Conservation (phyloP, 192 early-diverging fungal species). For the Borealophlyctis nickersoniae region DNA sequence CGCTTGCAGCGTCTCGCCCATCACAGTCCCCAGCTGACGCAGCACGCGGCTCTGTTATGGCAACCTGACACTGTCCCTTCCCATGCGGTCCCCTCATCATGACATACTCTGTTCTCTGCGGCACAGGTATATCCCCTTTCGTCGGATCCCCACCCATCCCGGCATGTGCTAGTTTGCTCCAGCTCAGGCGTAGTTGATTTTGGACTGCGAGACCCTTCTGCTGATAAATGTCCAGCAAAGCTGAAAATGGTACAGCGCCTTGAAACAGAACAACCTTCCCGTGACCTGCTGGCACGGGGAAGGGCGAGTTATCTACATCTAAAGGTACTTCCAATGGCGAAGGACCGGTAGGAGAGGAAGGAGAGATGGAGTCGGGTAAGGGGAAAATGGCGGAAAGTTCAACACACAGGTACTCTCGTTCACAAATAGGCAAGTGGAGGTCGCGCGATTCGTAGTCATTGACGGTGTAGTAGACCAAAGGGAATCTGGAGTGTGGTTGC, state of each 20-base stretch:
- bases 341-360: constrained; percentile 8
- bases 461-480: constrained; percentile 87
- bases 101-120: constrained; percentile 84
- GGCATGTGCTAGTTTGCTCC: constrained; percentile 62
- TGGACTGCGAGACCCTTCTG: constrained; percentile 57
- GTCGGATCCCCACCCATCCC: constrained; percentile 2
- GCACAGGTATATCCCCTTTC: constrained; percentile 36
- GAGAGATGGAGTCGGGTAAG: constrained; percentile 28
- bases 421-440: constrained; percentile 79
- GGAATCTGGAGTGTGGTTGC: too few relatives aligned
- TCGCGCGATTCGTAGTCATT: constrained; percentile 90
- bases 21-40: not conserved
- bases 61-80: constrained; percentile 84
- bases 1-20: not conserved
- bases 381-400: constrained; percentile 82
- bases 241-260: constrained; percentile 82
- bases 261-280: constrained; percentile 79
- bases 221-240: constrained; percentile 80
- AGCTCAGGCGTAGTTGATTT: constrained; percentile 47
- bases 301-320: constrained; percentile 43
- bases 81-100: constrained; percentile 92
- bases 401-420: constrained; percentile 86
- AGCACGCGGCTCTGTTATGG: constrained; percentile 47
- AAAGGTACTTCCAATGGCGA: not conserved
- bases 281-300: constrained; percentile 56